Percentiles rank a stretch among this genome's conserved stretches.
Evolutionary conservation across 208 protist species (phyloP).

Genomic region (Acanthamoeba royreba): DNA sequence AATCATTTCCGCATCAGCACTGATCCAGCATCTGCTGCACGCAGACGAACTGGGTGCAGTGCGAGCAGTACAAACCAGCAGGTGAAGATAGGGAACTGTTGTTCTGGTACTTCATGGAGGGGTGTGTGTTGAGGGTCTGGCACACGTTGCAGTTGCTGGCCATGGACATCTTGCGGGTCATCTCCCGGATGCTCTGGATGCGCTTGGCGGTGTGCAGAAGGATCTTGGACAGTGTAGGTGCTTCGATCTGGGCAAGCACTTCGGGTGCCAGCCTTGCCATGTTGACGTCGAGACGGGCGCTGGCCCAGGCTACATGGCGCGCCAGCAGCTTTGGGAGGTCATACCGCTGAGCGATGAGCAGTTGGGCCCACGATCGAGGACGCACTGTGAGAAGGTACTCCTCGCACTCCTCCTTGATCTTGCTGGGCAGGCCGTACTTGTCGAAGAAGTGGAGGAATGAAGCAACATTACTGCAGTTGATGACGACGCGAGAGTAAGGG

Average conservation of each 20-base stretch:
- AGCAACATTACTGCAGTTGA: background rate
- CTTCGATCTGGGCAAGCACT: background rate
- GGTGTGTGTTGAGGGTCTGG: too few relatives aligned
- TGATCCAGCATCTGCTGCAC: background rate
- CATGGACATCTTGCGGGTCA: background rate
- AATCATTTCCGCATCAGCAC: too few relatives aligned
- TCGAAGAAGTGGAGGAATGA: background rate
- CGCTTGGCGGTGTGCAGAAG: background rate
- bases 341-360: background rate
- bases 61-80: background rate
- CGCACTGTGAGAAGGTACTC: background rate
- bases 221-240: background rate
- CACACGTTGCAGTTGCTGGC: background rate
- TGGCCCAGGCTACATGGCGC: background rate
- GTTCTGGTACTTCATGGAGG: background rate
- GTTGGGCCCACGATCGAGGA: background rate
- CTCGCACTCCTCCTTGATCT: background rate
- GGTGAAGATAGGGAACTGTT: background rate
- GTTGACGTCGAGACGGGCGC: background rate
- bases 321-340: background rate
- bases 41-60: background rate
- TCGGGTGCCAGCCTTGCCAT: background rate
- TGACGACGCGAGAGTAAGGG: background rate
- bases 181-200: background rate
- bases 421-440: background rate